Percentiles rank a stretch among this genome's conserved stretches.
These are phyloP conservation scores for Neobulgaria alba DNA, from an alignment of 2,329 filamentous ascomycete species.

Conservation along the genomic window DNA sequence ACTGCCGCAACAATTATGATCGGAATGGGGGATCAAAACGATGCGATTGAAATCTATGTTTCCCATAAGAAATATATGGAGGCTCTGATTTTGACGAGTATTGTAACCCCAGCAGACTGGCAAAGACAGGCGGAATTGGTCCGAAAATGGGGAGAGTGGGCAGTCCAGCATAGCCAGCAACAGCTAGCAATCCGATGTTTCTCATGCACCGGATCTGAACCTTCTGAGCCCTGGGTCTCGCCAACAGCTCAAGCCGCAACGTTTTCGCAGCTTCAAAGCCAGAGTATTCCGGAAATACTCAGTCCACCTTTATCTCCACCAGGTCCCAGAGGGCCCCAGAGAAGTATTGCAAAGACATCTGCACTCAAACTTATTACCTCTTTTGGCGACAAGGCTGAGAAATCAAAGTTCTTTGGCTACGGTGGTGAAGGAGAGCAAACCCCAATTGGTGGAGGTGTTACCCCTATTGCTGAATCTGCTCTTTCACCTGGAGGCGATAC, in stretches of 20 bases:
- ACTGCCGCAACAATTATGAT: constrained; percentile 88
- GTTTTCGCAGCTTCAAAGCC: constrained; percentile 48
- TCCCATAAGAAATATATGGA: constrained; percentile 90
- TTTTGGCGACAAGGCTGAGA: constrained; percentile 57
- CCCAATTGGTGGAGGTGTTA: constrained; percentile 72
- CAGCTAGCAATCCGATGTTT: constrained; percentile 89
- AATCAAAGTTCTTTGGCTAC: constrained; percentile 53
- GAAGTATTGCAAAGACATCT: constrained; percentile 67
- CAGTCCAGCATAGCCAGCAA: constrained; percentile 77
- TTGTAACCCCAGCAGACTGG: constrained; percentile 81
- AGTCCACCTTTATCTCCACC: constrained; percentile 71
- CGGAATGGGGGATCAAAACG: constrained; percentile 83
- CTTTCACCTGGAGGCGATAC: constrained; percentile 61
- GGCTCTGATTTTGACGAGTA: constrained; percentile 77
- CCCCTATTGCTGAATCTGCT: constrained; percentile 77
- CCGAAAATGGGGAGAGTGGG: constrained; percentile 90
- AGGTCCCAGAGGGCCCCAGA: constrained; percentile 48
- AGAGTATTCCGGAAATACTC: constrained; percentile 51
- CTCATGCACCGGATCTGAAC: constrained; percentile 80
- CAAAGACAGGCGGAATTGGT: constrained; percentile 81
- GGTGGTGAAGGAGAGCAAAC: constrained; percentile 53
- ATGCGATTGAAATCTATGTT: constrained; percentile 93
- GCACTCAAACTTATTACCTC: constrained; percentile 86
- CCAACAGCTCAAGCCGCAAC: constrained; percentile 62
- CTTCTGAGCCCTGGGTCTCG: constrained; percentile 79